Conservation (phyloP, 2,329 filamentous ascomycete genomes). For the Aspergillus tanneri region DNA sequence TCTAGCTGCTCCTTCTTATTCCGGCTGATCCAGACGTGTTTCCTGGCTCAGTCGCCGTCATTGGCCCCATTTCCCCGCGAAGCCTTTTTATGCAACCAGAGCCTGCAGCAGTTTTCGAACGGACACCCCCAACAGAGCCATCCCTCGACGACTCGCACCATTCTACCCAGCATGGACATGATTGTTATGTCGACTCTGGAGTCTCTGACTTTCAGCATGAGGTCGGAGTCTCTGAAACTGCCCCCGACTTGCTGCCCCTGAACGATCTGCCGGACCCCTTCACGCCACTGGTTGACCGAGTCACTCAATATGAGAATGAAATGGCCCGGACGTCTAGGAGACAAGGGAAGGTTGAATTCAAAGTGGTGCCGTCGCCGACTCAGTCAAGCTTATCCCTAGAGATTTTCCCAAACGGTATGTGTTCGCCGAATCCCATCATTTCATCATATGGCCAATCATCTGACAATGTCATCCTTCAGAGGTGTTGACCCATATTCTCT, state of each 20-base stretch:
- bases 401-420: constrained; percentile 76
- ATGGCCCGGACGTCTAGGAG: constrained; percentile 37
- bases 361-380: constrained; percentile 49
- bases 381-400: constrained; percentile 52
- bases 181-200: constrained; percentile 44
- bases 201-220: constrained; percentile 46
- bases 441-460: constrained; percentile 8
- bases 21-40: constrained; percentile 52
- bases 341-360: constrained; percentile 50
- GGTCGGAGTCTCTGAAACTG: constrained; percentile 33
- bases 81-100: constrained; percentile 66
- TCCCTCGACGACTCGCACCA: constrained; percentile 33
- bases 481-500: constrained; percentile 85
- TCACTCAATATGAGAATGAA: constrained; percentile 57
- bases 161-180: constrained; percentile 61
- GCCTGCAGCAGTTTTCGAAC: constrained; percentile 52
- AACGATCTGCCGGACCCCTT: constrained; percentile 12
- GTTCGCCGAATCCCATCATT: constrained; percentile 3
- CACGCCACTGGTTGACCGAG: constrained; percentile 1
- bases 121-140: constrained; percentile 42
- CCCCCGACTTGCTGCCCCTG: constrained; percentile 28
- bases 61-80: constrained; percentile 31
- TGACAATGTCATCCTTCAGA: constrained; percentile 55
- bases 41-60: constrained; percentile 57
- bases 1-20: constrained; percentile 6